Conservation (phyloP, 2,329 filamentous ascomycete genomes). For the Aspergillus tamarii region DNA sequence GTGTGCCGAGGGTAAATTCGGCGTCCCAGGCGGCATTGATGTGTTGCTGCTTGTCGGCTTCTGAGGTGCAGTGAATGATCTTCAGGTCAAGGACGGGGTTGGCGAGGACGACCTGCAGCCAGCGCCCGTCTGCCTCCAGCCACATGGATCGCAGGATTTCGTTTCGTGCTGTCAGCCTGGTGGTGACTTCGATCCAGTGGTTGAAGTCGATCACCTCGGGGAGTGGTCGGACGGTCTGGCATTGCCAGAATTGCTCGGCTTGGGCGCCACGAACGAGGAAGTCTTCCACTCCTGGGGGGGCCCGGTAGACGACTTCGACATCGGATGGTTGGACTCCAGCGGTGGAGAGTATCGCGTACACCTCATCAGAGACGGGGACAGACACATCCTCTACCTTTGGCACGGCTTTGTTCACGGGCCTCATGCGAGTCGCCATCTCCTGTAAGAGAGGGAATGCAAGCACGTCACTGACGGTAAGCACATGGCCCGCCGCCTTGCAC, state of each 20-base stretch:
- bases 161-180: conserved; percentile 13
- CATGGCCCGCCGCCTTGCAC: not conserved
- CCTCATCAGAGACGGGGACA: not conserved
- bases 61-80: conserved; percentile 18
- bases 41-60: conserved; percentile 28
- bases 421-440: conserved; percentile 2
- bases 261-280: conserved; percentile 9
- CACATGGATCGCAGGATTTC: conserved; percentile 19
- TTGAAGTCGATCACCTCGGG: conserved; percentile 14
- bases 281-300: conserved; percentile 1
- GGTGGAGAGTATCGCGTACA: not conserved
- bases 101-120: conserved; percentile 23
- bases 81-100: conserved; percentile 18
- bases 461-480: conserved; percentile 20
- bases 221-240: conserved; percentile 5
- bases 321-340: not conserved
- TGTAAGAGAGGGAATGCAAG: conserved; percentile 15
- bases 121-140: conserved; percentile 6
- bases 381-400: not conserved
- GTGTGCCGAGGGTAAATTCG: conserved; percentile 34
- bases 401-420: too few species aligned
- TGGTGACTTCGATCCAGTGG: conserved; percentile 20
- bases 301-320: conserved; percentile 10
- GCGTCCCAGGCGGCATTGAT: conserved; percentile 20
- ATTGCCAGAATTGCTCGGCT: conserved; percentile 14